Evolutionary conservation across 805 yeast species (phyloP).

Genomic region (Maudiozyma turicensis): DNA sequence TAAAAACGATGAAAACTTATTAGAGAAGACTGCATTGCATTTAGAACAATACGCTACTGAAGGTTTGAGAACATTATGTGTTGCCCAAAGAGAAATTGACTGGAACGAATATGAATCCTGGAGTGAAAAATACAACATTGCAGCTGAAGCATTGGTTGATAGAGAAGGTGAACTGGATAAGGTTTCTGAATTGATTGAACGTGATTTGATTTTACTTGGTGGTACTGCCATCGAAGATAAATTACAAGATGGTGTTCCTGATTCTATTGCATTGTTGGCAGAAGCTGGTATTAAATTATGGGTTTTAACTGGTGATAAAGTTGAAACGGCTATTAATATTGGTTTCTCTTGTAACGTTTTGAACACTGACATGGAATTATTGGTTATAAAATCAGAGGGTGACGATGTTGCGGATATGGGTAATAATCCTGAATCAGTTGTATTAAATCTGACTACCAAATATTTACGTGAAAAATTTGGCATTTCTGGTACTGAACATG

Average conservation of each 20-base stretch:
- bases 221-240: conserved; percentile 87
- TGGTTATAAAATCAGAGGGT: conserved; percentile 44
- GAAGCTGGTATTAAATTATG: conserved; percentile 77
- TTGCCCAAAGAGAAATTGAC: conserved; percentile 58
- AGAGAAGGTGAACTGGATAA: conserved; percentile 67
- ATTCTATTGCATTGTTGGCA: conserved; percentile 57
- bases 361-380: conserved; percentile 66
- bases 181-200: conserved; percentile 65
- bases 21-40: conserved; percentile 60
- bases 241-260: conserved; percentile 82
- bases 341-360: conserved; percentile 78
- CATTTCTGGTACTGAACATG: conserved; percentile 51
- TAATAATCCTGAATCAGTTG: conserved; percentile 32
- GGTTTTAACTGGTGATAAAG: conserved; percentile 85
- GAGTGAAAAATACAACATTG: conserved; percentile 53
- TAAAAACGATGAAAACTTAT: conserved; percentile 36
- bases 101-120: conserved; percentile 56
- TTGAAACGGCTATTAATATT: conserved; percentile 81
- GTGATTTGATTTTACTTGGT: conserved; percentile 56
- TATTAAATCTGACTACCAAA: conserved; percentile 39
- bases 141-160: conserved; percentile 51
- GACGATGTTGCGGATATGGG: conserved; percentile 39
- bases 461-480: conserved; percentile 49
- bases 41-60: conserved; percentile 74
- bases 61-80: conserved; percentile 75